Evolutionary conservation across 345 rosid species (phyloP).

Genomic region (Corymbia maculata): DNA sequence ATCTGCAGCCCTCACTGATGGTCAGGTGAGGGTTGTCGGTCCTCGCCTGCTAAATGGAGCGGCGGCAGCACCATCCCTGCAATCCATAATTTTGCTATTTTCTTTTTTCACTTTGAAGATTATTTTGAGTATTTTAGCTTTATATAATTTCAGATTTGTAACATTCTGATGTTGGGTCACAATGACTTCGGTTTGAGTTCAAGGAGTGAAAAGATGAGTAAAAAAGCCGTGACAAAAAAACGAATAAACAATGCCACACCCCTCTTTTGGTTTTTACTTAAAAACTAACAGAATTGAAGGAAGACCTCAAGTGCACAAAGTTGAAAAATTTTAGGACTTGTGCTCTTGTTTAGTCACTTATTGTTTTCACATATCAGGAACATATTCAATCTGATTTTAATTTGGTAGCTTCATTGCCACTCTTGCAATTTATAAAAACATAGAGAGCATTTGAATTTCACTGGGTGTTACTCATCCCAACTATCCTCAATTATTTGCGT

Average conservation of each 20-base stretch:
- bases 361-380: not conserved
- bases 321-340: not conserved
- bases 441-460: not conserved
- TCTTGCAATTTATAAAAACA: not conserved
- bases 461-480: not conserved
- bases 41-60: not conserved
- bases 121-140: not conserved
- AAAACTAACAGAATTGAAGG: not conserved
- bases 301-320: not conserved
- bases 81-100: not conserved
- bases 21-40: not conserved
- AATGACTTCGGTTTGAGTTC: not conserved
- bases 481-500: not conserved
- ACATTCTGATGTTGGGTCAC: not conserved
- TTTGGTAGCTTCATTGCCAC: not conserved
- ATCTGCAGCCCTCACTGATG: not conserved
- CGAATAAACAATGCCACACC: not conserved
- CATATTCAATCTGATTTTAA: not conserved
- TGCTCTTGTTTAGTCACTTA: not conserved
- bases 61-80: not conserved
- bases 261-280: not conserved
- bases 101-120: not conserved
- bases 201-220: not conserved
- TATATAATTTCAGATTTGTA: not conserved
- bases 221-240: not conserved